Conservation (phyloP, 1,284 basidiomycete species). For the Malassezia yamatoensis region DNA sequence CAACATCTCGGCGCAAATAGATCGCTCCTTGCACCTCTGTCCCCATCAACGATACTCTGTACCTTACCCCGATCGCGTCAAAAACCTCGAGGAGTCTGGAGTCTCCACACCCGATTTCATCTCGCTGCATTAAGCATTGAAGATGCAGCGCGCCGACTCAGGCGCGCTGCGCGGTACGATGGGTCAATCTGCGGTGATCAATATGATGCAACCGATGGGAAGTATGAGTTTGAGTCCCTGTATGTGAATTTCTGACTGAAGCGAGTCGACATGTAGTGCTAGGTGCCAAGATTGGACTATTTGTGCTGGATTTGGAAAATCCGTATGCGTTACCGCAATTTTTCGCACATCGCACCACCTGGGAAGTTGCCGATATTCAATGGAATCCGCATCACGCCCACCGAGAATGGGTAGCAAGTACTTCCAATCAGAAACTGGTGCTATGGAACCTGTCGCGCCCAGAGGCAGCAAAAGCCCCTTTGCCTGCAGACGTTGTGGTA, state of each 20-base stretch:
- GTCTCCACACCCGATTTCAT: no score
- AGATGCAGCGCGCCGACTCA: constrained; percentile 1
- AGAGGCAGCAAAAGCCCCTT: constrained; percentile 4
- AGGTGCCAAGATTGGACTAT: constrained; percentile 69
- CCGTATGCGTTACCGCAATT: constrained; percentile 79
- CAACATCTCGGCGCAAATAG: no score
- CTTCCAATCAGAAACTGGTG: constrained; percentile 85
- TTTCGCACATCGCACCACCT: constrained; percentile 85
- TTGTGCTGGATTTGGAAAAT: constrained; percentile 84
- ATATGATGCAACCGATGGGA: constrained; percentile 35
- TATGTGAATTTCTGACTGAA: constrained; percentile 5
- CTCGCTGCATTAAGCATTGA: not conserved
- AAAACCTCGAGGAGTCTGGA: no score
- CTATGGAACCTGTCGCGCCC: constrained; percentile 74
- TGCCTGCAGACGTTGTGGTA: not conserved
- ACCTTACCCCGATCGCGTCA: no score
- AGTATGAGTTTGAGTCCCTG: constrained; percentile 44
- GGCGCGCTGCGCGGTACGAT: constrained; percentile 9
- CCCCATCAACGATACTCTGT: no score
- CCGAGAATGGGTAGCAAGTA: constrained; percentile 83
- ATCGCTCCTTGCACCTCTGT: no score
- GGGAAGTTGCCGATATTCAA: constrained; percentile 86
- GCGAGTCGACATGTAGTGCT: constrained; percentile 45
- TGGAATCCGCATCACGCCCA: constrained; percentile 85
- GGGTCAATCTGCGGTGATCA: constrained; percentile 8